Percentiles rank a stretch among this genome's conserved stretches.
phyloP scores from a whole-genome alignment of 1,284 basidiomycete genomes.

The Sutorius eximius region DNA sequence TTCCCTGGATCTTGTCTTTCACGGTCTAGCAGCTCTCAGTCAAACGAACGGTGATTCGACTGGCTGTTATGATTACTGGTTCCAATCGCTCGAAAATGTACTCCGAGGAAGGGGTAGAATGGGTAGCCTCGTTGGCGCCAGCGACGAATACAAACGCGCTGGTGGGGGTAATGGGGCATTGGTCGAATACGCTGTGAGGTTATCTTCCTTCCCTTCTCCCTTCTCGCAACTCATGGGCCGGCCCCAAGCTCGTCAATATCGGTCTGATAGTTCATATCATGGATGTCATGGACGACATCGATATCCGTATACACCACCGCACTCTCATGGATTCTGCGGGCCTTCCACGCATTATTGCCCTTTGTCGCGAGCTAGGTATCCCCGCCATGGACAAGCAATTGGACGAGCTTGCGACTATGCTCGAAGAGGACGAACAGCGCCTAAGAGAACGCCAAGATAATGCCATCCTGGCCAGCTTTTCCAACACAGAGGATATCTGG shows the following conservation, averaged over 20 bases:
- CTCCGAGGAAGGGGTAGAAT: slow-evolving; percentile 89
- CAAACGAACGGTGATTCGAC: slow-evolving; percentile 59
- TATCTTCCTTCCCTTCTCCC: slow-evolving; percentile 8
- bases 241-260: slow-evolving; percentile 61
- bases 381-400: slow-evolving; percentile 70
- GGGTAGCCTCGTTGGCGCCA: slow-evolving; percentile 94
- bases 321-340: slow-evolving; percentile 89
- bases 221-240: slow-evolving; percentile 18
- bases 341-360: slow-evolving; percentile 70
- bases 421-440: slow-evolving; percentile 80
- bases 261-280: slow-evolving; percentile 71
- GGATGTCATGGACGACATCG: slow-evolving; percentile 67
- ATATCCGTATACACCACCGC: slow-evolving; percentile 82
- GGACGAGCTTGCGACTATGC: slow-evolving; percentile 59
- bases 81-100: slow-evolving; percentile 77
- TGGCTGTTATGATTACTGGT: slow-evolving; percentile 84
- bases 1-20: slow-evolving; percentile 55
- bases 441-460: slow-evolving; percentile 79
- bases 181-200: slow-evolving; percentile 81
- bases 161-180: slow-evolving; percentile 66
- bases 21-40: slow-evolving; percentile 68
- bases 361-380: slow-evolving; percentile 71
- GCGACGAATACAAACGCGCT: slow-evolving; percentile 78
- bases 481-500: slow-evolving; percentile 86
- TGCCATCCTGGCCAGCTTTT: slow-evolving; percentile 74